These are phyloP conservation scores for Akebia trifoliata DNA, from an alignment of 164 flowering plant species.

Conservation along the genomic window DNA sequence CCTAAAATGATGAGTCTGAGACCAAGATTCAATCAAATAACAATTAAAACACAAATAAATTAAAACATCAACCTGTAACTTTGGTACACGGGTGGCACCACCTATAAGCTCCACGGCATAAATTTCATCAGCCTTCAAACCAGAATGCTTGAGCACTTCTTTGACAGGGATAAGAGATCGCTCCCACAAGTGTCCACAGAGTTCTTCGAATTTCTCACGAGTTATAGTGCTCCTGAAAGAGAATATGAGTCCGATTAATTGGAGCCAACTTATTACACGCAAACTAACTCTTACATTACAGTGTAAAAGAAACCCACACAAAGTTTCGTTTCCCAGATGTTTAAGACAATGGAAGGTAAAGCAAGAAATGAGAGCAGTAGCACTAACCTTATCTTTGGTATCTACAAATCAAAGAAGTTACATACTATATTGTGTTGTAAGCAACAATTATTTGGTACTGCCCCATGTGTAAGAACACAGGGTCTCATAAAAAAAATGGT, in stretches of 20 bases:
- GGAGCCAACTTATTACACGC: background rate
- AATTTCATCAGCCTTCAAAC: slow-evolving; percentile 58
- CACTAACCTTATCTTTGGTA: background rate
- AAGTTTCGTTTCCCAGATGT: no score
- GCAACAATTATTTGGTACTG: background rate
- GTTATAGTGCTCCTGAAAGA: slow-evolving; percentile 74
- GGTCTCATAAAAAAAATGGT: no score
- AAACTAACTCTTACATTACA: background rate
- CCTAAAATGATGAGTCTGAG: no score
- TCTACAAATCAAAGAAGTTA: background rate
- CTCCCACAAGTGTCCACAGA: slow-evolving; percentile 93
- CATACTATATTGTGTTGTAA: background rate
- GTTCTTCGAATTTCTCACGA: slow-evolving; percentile 95
- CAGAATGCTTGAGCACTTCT: slow-evolving; percentile 71
- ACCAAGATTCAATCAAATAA: background rate
- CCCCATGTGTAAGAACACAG: background rate
- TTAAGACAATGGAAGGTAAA: background rate
- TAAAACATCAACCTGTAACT: slow-evolving; percentile 65
- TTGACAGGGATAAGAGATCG: slow-evolving; percentile 72
- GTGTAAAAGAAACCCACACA: background rate
- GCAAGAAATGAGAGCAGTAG: background rate
- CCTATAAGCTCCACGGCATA: slow-evolving; percentile 95
- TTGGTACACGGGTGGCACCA: slow-evolving; percentile 96
- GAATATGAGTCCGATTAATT: background rate
- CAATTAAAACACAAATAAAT: background rate